Evolutionary conservation across 805 yeast species (phyloP).

Genomic region (Nakazawaea siamensis): DNA sequence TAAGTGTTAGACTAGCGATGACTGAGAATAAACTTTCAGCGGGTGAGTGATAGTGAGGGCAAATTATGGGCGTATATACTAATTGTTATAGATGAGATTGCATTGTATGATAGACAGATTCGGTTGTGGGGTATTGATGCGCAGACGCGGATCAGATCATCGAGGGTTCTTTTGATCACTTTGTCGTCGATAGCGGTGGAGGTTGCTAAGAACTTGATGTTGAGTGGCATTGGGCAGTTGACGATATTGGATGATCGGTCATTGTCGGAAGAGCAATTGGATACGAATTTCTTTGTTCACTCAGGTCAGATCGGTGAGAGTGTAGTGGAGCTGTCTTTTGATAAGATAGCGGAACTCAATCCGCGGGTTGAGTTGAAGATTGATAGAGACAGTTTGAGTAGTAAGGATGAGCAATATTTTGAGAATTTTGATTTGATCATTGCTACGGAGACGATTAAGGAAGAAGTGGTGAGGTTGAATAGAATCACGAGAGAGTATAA

Average conservation of each 20-base stretch:
- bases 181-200: constrained; percentile 78
- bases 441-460: constrained; percentile 53
- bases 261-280: constrained; percentile 55
- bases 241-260: constrained; percentile 55
- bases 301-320: constrained; percentile 44
- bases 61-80: too few species aligned
- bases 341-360: constrained; percentile 64
- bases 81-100: constrained; percentile 61
- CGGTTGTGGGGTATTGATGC: constrained; percentile 95
- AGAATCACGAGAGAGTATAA: constrained; percentile 41
- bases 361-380: constrained; percentile 59
- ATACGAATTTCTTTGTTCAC: constrained; percentile 66
- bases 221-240: constrained; percentile 81
- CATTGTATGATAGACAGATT: constrained; percentile 89
- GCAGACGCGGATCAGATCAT: constrained; percentile 65
- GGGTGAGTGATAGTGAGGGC: constrained; percentile 2
- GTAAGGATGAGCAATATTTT: constrained; percentile 29
- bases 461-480: constrained; percentile 41
- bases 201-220: constrained; percentile 70
- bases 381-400: constrained; percentile 24
- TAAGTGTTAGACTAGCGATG: too few species aligned
- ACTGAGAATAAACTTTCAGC: constrained; percentile 5
- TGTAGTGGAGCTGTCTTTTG: constrained; percentile 46
- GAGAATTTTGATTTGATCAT: constrained; percentile 60
- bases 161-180: constrained; percentile 63